Evolutionary conservation across 2,329 filamentous ascomycete species (phyloP), one percentile per base, ranked within the genome.

Genomic region (Rhinocladiella mackenziei): DNA sequence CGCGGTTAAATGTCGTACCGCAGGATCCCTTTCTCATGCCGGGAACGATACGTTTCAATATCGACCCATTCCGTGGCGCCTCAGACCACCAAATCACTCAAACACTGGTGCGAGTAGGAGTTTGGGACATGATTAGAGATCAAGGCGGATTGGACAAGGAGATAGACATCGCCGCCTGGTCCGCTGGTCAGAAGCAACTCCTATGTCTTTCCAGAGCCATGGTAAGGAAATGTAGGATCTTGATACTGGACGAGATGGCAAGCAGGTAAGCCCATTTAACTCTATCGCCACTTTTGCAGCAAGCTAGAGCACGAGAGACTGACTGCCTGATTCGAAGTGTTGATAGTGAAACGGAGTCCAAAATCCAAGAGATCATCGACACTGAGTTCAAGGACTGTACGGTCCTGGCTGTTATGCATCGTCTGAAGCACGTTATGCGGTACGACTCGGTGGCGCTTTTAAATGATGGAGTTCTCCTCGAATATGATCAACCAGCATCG

Each of bases 171-270:
- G 67, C 74, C 5, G 65, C 68, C 38, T 64, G 81, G 4, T 75
- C 71, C 4, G 71, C 75, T 23, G 81, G 81, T 0, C 80, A 84
- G 59, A 73, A 72, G 32, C 81, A 84, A 55, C 67, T 84, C 0
- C 81, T 85, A 53, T 79, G 74, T 50, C 69, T 85, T 1, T 80
- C 76, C 0, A 63, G 80, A 0, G 80, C 78, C 0, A 67, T 83
- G 13, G 60, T 84, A 5, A 63, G 73, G 6, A 58, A 62, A 6
- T 64, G 65, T 37, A 67, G 63, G 17, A 63, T 72, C 40, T 59
- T 72, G 9, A 62, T 72, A 23, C 60, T 72, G 14, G 69, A 72
- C 45, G 69, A 72, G 54, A 59, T 58, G 13, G 62, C 17, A 26
- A 26, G 23, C 23, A n/a, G 23, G 23, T 26, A 26, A 26, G 23